phyloP scores from a whole-genome alignment of 371 early-diverging fungal genomes.

The Mycotypha africana region DNA sequence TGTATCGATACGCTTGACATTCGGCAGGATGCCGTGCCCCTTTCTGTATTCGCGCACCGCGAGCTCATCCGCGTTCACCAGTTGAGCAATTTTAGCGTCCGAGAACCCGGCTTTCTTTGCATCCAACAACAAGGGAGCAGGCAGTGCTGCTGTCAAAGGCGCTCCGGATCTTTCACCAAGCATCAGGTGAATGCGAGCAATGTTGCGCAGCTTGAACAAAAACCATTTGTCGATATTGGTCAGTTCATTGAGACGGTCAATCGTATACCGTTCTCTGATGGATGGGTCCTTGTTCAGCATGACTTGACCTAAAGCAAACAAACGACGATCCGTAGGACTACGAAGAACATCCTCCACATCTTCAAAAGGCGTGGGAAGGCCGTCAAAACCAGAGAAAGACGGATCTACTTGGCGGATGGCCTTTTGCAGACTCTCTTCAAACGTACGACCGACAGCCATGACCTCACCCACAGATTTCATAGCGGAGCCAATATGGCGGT shows the following conservation, averaged over 20 bases:
- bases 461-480: slow-evolving; percentile 98
- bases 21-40: slow-evolving; percentile 67
- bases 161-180: slow-evolving; percentile 30
- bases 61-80: slow-evolving; percentile 51
- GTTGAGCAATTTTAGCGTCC: slow-evolving; percentile 76
- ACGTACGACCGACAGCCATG: slow-evolving; percentile 95
- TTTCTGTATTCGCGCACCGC: slow-evolving; percentile 66
- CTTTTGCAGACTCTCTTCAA: slow-evolving; percentile 93
- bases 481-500: slow-evolving; percentile 71
- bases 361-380: slow-evolving; percentile 41
- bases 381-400: slow-evolving; percentile 63
- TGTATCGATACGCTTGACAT: slow-evolving; percentile 90
- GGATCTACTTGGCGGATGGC: slow-evolving; percentile 76
- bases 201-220: slow-evolving; percentile 85
- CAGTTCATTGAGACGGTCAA: slow-evolving; percentile 78
- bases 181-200: slow-evolving; percentile 59
- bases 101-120: slow-evolving; percentile 90
- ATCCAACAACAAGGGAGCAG: slow-evolving; percentile 47
- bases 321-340: slow-evolving; percentile 83
- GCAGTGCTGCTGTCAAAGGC: slow-evolving; percentile 35
- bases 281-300: slow-evolving; percentile 56
- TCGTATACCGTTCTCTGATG: slow-evolving; percentile 65
- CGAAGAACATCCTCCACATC: slow-evolving; percentile 69
- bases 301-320: slow-evolving; percentile 88
- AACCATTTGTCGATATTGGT: slow-evolving; percentile 97